A percentile compares a stretch with the other conserved stretches of the same genome.
These are phyloP conservation scores for Luvunga scandens DNA, from an alignment of 345 rosid species.

Conservation along the genomic window DNA sequence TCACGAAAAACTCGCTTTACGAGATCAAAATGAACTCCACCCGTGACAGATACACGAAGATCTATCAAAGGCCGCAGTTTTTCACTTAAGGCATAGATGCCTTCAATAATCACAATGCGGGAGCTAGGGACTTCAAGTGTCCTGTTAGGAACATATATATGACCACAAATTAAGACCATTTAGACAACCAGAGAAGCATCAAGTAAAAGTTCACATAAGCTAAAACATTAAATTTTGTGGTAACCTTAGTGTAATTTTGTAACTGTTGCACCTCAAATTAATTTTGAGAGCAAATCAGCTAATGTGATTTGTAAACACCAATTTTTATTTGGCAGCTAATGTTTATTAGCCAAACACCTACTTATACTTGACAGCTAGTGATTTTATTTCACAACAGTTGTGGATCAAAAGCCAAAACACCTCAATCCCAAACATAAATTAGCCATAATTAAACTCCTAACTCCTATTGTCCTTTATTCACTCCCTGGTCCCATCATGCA, in stretches of 20 bases:
- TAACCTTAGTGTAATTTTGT: not conserved
- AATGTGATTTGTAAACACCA: too few species aligned
- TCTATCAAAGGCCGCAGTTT: conserved; percentile 81
- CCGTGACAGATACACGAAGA: conserved; percentile 96
- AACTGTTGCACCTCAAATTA: not conserved
- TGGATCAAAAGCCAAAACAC: not conserved
- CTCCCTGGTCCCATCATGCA: not conserved
- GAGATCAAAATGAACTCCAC: conserved; percentile 97
- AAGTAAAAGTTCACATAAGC: not conserved
- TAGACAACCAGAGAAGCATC: conserved; percentile 3
- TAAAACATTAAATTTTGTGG: not conserved
- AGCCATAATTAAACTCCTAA: not conserved
- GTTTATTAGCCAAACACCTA: not conserved
- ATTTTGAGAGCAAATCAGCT: not conserved
- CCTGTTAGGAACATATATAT: conserved; percentile 41
- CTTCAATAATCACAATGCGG: conserved; percentile 89
- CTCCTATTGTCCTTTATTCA: not conserved
- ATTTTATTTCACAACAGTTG: not conserved
- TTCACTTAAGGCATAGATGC: conserved; percentile 92
- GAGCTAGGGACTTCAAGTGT: conserved; percentile 91
- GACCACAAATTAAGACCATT: conserved; percentile 10
- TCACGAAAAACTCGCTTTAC: conserved; percentile 95
- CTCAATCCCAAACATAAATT: not conserved
- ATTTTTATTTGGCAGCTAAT: not conserved
- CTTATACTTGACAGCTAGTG: too few species aligned